Conservation (phyloP, 164 flowering plant species). For the Magnolia sinica region DNA sequence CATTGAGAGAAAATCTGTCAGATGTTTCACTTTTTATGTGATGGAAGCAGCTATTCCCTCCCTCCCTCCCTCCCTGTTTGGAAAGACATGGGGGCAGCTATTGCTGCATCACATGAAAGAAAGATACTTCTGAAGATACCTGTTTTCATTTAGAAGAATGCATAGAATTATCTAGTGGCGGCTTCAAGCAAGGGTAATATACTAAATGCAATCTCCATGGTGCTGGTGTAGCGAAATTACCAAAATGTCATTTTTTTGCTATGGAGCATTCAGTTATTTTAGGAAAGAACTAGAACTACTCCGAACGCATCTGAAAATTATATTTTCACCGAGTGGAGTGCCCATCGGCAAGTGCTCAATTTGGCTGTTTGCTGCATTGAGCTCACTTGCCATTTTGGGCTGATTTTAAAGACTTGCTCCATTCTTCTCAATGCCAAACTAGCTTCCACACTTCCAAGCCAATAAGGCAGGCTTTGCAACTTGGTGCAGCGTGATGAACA, state of each 20-base stretch:
- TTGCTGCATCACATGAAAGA: neutral
- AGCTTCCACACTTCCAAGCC: too few species aligned
- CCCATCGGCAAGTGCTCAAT: neutral
- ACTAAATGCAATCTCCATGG: neutral
- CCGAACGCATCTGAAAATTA: neutral
- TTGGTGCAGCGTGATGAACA: too few species aligned
- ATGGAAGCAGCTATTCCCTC: neutral
- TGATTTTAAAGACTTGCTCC: too few species aligned
- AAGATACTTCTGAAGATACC: neutral
- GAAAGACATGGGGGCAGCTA: neutral
- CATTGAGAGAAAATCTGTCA: conserved; percentile 8
- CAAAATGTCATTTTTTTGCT: neutral
- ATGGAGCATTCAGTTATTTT: neutral
- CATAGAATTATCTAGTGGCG: too few species aligned
- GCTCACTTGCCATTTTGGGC: too few species aligned
- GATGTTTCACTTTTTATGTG: neutral
- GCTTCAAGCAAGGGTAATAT: neutral
- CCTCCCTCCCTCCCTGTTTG: too few species aligned
- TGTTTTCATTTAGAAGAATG: neutral
- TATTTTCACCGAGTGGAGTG: too few species aligned
- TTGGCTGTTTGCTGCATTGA: neutral
- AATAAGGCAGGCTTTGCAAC: too few species aligned
- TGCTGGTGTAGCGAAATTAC: neutral
- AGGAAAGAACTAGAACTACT: neutral
- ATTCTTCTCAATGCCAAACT: too few species aligned